Evolutionary conservation across 1,139 yeast genomes (phyloP), one percentile per base, ranked within the genome.

Genomic region (Spathaspora sp.): DNA sequence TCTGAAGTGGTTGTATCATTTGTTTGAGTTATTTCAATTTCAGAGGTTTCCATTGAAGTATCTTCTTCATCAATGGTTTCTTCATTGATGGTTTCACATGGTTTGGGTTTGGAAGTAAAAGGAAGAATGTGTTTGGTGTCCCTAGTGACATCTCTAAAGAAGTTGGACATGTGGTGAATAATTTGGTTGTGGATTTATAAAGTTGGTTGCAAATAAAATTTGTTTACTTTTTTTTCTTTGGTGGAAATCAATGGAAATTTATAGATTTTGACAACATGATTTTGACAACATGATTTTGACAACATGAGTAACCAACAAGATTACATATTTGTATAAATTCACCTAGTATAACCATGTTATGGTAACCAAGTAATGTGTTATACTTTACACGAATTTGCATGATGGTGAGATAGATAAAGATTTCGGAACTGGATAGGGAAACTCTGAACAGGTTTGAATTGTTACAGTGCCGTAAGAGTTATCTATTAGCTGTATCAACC

Each of bases 91-190:
- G 23, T 29, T 4, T 11, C 25, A 39, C 18, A 9, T n/a, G 37
- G 26, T 17, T 20, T 29, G 7, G 37, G 16, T n/a, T 31, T 20
- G 7, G 29, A 18, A 8, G 34, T 37, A 31, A 40, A 40, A n/a
- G 42, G 42, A 6, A 40, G 17, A 16, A 40, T 17, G 7, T 38
- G 42, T 23, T 37, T 29, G 13, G 42, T n/a, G 10, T 40, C 42
- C 8, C 34, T 23, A 8, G 42, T 6, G 20, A 41, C 26, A 33
- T 41, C 43, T 33, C 24, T 41, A 25, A 41, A 41, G 33, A 41
- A 33, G 26, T 41, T 33, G 4, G 39, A 33, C 43, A 41, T 41
- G 11, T 20, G 36, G 18, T 29, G 36, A 20, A 20, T 4, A 7
- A 20, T 20, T 13, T 2, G 6, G 17, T 31, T 31, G 18, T 31